Percentiles rank a stretch among this genome's conserved stretches.
These are phyloP conservation scores for Cryoendolithus antarcticus DNA, from an alignment of 2,329 filamentous ascomycete genomes.

Conservation along the genomic window DNA sequence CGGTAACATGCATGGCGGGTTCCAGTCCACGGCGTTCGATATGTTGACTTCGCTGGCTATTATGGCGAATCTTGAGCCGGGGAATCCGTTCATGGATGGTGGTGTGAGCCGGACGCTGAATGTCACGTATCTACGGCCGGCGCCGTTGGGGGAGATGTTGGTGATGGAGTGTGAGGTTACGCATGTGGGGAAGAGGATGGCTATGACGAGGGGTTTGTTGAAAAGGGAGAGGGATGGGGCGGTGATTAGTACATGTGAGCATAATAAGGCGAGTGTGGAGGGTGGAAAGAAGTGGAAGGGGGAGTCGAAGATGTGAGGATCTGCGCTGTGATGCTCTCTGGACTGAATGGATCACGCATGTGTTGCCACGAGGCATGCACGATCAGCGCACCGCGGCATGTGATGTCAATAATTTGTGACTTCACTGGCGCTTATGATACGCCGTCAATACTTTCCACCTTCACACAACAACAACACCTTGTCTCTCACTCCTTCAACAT, in stretches of 20 bases:
- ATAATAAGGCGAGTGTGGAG: slow-evolving; percentile 17
- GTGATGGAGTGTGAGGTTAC: slow-evolving; percentile 33
- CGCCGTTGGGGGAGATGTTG: slow-evolving; percentile 27
- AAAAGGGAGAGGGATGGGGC: slow-evolving; percentile 23
- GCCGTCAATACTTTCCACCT: too few relatives aligned
- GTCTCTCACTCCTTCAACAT: too few relatives aligned
- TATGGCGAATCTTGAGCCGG: slow-evolving; percentile 17
- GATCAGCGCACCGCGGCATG: too few relatives aligned
- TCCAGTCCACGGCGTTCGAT: slow-evolving; percentile 43
- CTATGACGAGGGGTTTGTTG: slow-evolving; percentile 29
- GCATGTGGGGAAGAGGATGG: slow-evolving; percentile 30
- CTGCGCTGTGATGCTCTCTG: too few relatives aligned
- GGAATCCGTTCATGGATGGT: slow-evolving; percentile 28
- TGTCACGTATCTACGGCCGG: slow-evolving; percentile 34
- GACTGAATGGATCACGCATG: too few relatives aligned
- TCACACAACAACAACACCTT: too few relatives aligned
- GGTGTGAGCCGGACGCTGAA: slow-evolving; percentile 32
- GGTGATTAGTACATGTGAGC: slow-evolving; percentile 23
- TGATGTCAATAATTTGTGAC: too few relatives aligned
- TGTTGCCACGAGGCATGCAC: too few relatives aligned
- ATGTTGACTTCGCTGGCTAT: slow-evolving; percentile 36
- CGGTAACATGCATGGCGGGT: slow-evolving; percentile 25
- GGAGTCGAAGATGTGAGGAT: slow-evolving; percentile 1
- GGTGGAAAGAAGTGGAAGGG: neutral
- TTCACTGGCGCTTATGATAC: too few relatives aligned